phyloP scores from a whole-genome alignment of 768 basidiomycete species.

The Podaxis rugospora region DNA sequence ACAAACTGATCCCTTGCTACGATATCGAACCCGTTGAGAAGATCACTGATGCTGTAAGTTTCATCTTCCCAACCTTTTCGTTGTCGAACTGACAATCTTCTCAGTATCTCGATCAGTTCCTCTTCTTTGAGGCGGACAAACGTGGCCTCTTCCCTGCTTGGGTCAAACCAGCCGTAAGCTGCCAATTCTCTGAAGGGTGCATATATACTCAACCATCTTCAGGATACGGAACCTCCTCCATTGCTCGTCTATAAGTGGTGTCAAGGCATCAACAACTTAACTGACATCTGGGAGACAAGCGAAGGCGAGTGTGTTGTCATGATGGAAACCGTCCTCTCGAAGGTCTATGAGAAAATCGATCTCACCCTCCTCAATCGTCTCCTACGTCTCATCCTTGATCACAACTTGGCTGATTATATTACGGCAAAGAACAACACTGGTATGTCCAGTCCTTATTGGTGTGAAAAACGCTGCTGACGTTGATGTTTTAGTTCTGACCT shows the following conservation, averaged over 20 bases:
- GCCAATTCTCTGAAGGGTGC: not conserved
- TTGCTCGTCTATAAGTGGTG: constrained; percentile 99
- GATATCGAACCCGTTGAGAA: constrained; percentile 99
- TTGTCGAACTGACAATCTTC: constrained; percentile 12
- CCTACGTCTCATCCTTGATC: constrained; percentile 93
- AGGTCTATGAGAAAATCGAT: constrained; percentile 99
- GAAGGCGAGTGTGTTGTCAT: constrained; percentile 98
- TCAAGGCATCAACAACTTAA: constrained; percentile 98
- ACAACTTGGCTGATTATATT: constrained; percentile 98
- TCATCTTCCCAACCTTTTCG: not conserved
- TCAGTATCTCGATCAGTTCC: constrained; percentile 93
- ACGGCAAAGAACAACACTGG: constrained; percentile 98
- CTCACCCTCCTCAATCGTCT: constrained; percentile 93
- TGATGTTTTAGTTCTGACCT: constrained; percentile 15
- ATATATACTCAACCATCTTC: constrained; percentile 7
- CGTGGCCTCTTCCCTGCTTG: constrained; percentile 97
- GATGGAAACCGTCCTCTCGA: constrained; percentile 97
- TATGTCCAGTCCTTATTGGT: constrained; percentile 20
- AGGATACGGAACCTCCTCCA: constrained; percentile 94
- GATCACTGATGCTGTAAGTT: constrained; percentile 91
- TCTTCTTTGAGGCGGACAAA: constrained; percentile 99
- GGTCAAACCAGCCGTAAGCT: constrained; percentile 87
- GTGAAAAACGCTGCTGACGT: not conserved
- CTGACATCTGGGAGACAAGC: constrained; percentile 96
- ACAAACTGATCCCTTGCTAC: constrained; percentile 97